Evolutionary conservation across 2,329 filamentous ascomycete species (phyloP), one percentile per base, ranked within the genome.

Genomic region (Calycina marina): DNA sequence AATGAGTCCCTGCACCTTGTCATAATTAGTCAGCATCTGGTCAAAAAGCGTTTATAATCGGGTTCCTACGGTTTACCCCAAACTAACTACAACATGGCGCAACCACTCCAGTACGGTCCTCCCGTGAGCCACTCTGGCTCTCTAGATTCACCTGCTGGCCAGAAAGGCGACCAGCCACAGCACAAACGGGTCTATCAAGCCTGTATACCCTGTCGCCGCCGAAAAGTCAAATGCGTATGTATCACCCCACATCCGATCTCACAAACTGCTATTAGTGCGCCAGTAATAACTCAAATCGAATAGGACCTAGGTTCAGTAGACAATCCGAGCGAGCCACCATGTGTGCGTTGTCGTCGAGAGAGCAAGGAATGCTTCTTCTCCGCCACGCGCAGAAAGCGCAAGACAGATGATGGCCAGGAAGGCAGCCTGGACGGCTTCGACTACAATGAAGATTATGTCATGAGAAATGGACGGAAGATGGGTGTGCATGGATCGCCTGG

Each of bases 331-430:
- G 84, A 93, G 48, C 88, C 88, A 34, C 90, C 90, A 2, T 98
- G 90, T 56, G 81, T 88, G 38, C 76, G 90, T 51, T 98, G 90
- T 55, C 78, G 85, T 32, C 77, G 90, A 45, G 90, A 98, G 63
- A 84, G 78, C 61, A 96, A 96, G 56, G 79, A 93, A 49, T 98
- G 90, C 63, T 93, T 79, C 67, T 98, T 98, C 63, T 93, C 85
- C 40, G 83, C 85, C 13, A 96, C 86, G 18, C 71, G 90, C 31
- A 76, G 90, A 52, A 96, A 96, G 72, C 74, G 85, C 53, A 92
- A 90, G 65, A 68, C 68, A 29, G 63, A 80, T 44, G 70, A 65
- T 57, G 60, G 56, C 48, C 32, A 60, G 47, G 47, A 61, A 20
- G 65, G 60, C 13, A 66, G 67, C 32, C 57, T 57, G 35, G 60